Evolutionary conservation across 2,329 filamentous ascomycete species (phyloP).

Genomic region (Xylariaceae sp.): DNA sequence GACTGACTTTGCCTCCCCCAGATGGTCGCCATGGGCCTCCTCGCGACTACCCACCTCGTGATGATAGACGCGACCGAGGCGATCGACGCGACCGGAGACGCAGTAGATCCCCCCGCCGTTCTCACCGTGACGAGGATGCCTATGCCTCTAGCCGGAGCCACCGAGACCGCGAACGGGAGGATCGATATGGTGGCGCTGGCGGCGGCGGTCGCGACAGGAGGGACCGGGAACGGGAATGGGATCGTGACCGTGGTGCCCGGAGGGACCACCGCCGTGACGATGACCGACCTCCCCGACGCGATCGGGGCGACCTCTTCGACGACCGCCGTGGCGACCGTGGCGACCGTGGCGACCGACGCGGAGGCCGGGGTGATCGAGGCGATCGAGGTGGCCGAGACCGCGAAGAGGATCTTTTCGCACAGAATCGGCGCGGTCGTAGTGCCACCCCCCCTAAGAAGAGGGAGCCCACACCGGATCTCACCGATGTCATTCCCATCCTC

Average conservation of each 20-base stretch:
- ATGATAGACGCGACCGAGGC: slow-evolving; percentile 35
- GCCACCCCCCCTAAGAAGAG: slow-evolving; percentile 81
- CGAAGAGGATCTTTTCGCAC: slow-evolving; percentile 41
- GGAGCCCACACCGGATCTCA: slow-evolving; percentile 93
- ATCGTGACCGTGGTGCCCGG: slow-evolving; percentile 49
- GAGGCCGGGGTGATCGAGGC: slow-evolving; percentile 28
- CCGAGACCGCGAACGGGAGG: slow-evolving; percentile 86
- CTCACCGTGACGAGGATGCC: slow-evolving; percentile 57
- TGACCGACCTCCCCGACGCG: slow-evolving; percentile 48
- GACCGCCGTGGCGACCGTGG: slow-evolving; percentile 46
- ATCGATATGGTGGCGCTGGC: slow-evolving; percentile 65
- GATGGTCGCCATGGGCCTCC: slow-evolving; percentile 45
- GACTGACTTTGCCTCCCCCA: slow-evolving; percentile 11
- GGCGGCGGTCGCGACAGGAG: slow-evolving; percentile 34
- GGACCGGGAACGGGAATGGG: slow-evolving; percentile 48
- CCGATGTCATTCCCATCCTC: slow-evolving; percentile 71
- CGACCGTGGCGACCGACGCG: slow-evolving; percentile 32
- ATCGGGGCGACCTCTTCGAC: slow-evolving; percentile 53
- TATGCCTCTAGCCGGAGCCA: slow-evolving; percentile 93
- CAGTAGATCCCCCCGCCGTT: slow-evolving; percentile 71
- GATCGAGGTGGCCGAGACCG: slow-evolving; percentile 35
- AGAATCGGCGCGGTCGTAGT: slow-evolving; percentile 61
- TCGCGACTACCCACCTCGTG: slow-evolving; percentile 48
- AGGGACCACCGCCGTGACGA: slow-evolving; percentile 40
- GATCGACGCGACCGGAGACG: slow-evolving; percentile 49